phyloP scores from a whole-genome alignment of 2,329 filamentous ascomycete species.

The Apiospora kogelbergensis region DNA sequence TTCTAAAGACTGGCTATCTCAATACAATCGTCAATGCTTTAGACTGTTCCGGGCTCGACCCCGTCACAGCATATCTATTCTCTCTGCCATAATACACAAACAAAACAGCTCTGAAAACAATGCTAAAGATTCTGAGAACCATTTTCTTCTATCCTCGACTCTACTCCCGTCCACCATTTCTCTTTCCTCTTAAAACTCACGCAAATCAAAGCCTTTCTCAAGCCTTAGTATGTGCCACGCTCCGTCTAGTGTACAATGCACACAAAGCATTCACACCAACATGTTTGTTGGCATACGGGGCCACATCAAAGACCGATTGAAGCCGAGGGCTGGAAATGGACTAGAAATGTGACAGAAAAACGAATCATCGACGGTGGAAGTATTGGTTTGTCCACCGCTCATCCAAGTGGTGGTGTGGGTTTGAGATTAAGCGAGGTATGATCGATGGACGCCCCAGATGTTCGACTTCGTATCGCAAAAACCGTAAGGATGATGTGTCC shows the following conservation, averaged over 20 bases:
- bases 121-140: slow-evolving; percentile 8
- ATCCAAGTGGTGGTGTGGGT: slow-evolving; percentile 13
- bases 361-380: background rate
- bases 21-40: background rate
- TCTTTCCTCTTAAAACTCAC: background rate
- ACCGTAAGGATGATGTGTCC: slow-evolving; percentile 62
- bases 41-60: background rate
- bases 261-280: background rate
- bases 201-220: background rate
- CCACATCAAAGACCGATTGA: background rate
- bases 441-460: slow-evolving; percentile 8
- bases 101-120: slow-evolving; percentile 8
- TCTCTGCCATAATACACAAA: background rate
- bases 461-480: slow-evolving; percentile 48
- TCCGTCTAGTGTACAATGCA: background rate
- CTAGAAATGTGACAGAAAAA: background rate
- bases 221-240: background rate
- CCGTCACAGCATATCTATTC: background rate
- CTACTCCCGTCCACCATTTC: background rate
- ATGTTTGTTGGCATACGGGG: background rate
- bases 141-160: background rate
- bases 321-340: background rate
- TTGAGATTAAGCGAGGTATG: slow-evolving; percentile 7
- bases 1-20: background rate
- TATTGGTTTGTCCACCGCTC: slow-evolving; percentile 13